Conservation (phyloP, 139 green algal species). For the Ettlia oleoabundans region DNA sequence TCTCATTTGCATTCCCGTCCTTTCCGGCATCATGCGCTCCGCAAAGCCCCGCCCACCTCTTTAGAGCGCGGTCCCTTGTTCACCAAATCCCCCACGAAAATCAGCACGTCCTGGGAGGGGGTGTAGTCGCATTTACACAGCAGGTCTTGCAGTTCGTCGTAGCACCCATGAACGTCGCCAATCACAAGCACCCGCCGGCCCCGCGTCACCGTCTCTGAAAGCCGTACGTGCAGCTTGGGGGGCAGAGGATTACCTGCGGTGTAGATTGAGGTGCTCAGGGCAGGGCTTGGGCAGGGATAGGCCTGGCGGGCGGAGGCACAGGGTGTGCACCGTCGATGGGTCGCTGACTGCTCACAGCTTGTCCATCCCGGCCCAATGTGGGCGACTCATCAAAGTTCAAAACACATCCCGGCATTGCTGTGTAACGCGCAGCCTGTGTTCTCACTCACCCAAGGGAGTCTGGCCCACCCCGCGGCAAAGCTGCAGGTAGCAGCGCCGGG, state of each 20-base stretch:
- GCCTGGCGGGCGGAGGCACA: too few relatives aligned
- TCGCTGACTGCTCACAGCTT: too few relatives aligned
- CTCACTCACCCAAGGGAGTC: not conserved
- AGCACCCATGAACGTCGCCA: constrained; percentile 57
- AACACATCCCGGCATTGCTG: too few relatives aligned
- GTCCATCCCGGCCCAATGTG: too few relatives aligned
- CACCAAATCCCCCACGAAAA: constrained; percentile 53
- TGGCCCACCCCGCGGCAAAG: not conserved
- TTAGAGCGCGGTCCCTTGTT: constrained; percentile 36
- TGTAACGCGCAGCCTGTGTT: not conserved
- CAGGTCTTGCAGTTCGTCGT: constrained; percentile 45
- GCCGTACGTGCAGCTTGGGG: constrained; percentile 7
- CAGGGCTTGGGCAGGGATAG: too few relatives aligned
- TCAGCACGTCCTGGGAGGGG: constrained; percentile 26
- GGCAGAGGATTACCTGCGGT: constrained; percentile 39
- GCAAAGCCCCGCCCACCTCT: not conserved
- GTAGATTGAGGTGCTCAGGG: too few relatives aligned
- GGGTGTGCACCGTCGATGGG: too few relatives aligned
- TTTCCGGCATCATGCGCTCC: too few relatives aligned
- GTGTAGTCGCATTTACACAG: constrained; percentile 36
- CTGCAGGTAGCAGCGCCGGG: not conserved
- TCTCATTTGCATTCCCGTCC: too few relatives aligned
- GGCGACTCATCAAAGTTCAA: not conserved
- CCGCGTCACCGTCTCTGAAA: not conserved
- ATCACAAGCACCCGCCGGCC: constrained; percentile 40